Conservation (phyloP, 75 land plant species). For the Selaginella tamariscina region DNA sequence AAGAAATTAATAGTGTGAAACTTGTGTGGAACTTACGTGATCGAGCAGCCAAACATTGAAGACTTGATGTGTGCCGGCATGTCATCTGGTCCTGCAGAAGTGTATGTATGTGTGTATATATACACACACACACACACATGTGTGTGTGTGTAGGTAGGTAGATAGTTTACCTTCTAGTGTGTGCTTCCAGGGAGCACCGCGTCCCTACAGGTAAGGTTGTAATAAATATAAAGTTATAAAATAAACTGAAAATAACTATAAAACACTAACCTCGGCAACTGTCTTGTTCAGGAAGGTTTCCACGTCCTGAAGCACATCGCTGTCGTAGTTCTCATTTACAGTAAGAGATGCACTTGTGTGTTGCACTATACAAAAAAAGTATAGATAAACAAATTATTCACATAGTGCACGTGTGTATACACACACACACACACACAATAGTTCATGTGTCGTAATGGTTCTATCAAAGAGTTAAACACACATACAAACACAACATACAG, state of each 20-base stretch:
- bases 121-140: no score
- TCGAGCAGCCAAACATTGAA: constrained; percentile 87
- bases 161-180: constrained; percentile 66
- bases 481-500: neutral
- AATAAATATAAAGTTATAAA: no score
- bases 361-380: constrained; percentile 37
- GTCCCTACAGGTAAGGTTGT: constrained; percentile 56
- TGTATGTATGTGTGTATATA: neutral
- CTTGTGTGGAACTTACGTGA: constrained; percentile 42
- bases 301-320: constrained; percentile 87
- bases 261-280: constrained; percentile 72
- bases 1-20: constrained; percentile 9
- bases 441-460: no score
- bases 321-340: constrained; percentile 91
- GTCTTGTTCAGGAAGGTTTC: constrained; percentile 84
- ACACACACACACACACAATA: no score
- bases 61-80: constrained; percentile 99
- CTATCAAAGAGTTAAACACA: no score
- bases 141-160: no score
- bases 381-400: neutral
- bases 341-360: constrained; percentile 98
- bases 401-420: no score
- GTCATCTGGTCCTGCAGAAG: constrained; percentile 82
- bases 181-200: constrained; percentile 93
- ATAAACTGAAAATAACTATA: no score